Percentiles rank a stretch among this genome's conserved stretches.
Conservation (phyloP, 352 stramenopile species). For the Phytophthora capsici region DNA sequence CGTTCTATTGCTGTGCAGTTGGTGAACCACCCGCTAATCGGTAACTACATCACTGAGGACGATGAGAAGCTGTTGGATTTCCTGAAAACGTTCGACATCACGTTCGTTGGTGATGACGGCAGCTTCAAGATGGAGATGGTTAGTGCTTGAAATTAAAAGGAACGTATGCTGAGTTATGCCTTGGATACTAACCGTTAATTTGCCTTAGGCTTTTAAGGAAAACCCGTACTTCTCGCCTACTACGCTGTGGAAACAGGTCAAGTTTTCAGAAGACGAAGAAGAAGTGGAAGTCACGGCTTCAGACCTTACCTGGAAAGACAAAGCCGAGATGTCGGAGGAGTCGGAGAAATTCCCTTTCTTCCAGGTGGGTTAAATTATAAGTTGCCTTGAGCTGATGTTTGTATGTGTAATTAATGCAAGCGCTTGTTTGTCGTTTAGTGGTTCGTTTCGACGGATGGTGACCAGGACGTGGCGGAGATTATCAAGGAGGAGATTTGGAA, state of each 20-base stretch:
- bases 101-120: slow-evolving; percentile 65
- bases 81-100: slow-evolving; percentile 65
- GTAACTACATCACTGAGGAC: slow-evolving; percentile 48
- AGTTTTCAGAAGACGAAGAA: slow-evolving; percentile 72
- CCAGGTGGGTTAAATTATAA: slow-evolving; percentile 35
- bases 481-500: slow-evolving; percentile 88
- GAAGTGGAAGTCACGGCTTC: slow-evolving; percentile 61
- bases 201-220: slow-evolving; percentile 60
- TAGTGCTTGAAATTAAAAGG: background rate
- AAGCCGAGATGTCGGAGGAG: slow-evolving; percentile 58
- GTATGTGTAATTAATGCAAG: slow-evolving; percentile 7
- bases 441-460: slow-evolving; percentile 59
- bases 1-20: slow-evolving; percentile 45
- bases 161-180: background rate
- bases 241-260: slow-evolving; percentile 76
- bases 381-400: background rate
- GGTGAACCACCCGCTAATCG: slow-evolving; percentile 72
- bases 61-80: slow-evolving; percentile 64
- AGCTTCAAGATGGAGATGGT: slow-evolving; percentile 82
- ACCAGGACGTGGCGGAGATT: slow-evolving; percentile 70
- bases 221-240: slow-evolving; percentile 67
- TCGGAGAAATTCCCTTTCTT: slow-evolving; percentile 62
- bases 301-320: slow-evolving; percentile 67
- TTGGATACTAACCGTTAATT: slow-evolving; percentile 1
- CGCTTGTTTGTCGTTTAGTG: slow-evolving; percentile 39